Base-by-base conservation (phyloP, 192 early-diverging fungal genomes). In the Backusella westeae region DNA sequence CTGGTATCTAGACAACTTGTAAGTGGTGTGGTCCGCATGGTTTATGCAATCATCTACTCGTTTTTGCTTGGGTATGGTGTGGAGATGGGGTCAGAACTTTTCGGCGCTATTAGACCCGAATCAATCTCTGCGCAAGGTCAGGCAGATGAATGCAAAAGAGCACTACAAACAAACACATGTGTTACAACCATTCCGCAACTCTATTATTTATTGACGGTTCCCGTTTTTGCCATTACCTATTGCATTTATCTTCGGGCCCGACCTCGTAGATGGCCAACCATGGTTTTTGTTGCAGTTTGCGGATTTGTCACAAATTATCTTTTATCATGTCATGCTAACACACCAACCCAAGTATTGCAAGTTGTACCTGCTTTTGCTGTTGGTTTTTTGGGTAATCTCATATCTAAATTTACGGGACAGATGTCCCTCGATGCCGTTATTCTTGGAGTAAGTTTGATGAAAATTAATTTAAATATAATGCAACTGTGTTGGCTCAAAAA, bases 1-100 rank as follows among this genome's bases (percentile, higher is more conserved):
- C 83, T 98, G 74, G 90, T 91, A n/a, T 95, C 94, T 10, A 86
- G 94, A 32, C 96, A 98, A 79, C 87, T 96, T 83, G 92, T 98
- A 46, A 91, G 93, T 1, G 97, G 97, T 71, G 92, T 94, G 0
- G 95, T 97, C 15, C 89, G 95, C 12, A 84, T 97, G 63, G 91
- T 97, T 53, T 92, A 91, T 74, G 89, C 94, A 32, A 83, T 98
- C 26, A 90, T 95, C 26, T 92, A 89, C 32, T 93, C 93, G 36
- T 88, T 95, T 72, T 79, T 94, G 49, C 84, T 94, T 35, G 94
- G 94, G 41, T 95, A 90, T 72, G 94, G 94, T 44, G 78, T 94
- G 49, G 89, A 91, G 4, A 89, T 93, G 85, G 86, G 78, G 35
- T 63, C 67, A n/a, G 72, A 67, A 38, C 46, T 79, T 12, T 79